Conservation (phyloP, 2,329 filamentous ascomycete genomes). For the Zalaria sp. region DNA sequence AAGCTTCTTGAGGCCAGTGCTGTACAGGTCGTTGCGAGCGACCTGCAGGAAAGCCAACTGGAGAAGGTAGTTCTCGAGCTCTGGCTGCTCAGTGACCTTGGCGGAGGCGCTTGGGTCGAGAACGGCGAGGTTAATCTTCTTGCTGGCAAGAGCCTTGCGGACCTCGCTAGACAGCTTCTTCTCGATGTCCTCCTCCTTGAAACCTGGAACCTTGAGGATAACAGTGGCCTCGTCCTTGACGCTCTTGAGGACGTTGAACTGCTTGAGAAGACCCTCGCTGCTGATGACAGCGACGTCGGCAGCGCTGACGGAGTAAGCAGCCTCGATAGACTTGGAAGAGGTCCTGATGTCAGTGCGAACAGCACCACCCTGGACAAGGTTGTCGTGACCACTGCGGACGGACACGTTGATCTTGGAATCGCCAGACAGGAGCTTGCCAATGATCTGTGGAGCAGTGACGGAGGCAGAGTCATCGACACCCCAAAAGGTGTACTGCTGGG, state of each 20-base stretch:
- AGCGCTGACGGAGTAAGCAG: slow-evolving; percentile 64
- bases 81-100: slow-evolving; percentile 50
- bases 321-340: slow-evolving; percentile 70
- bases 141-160: slow-evolving; percentile 57
- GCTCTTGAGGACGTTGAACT: slow-evolving; percentile 58
- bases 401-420: slow-evolving; percentile 49
- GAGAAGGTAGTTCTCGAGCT: slow-evolving; percentile 50
- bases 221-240: slow-evolving; percentile 59
- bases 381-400: slow-evolving; percentile 45
- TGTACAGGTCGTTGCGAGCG: slow-evolving; percentile 51
- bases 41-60: slow-evolving; percentile 76
- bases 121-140: slow-evolving; percentile 57
- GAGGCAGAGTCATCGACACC: slow-evolving; percentile 64
- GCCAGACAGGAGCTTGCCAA: slow-evolving; percentile 45
- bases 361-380: slow-evolving; percentile 57
- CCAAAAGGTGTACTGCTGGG: slow-evolving; percentile 90
- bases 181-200: slow-evolving; percentile 81
- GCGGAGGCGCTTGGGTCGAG: slow-evolving; percentile 58
- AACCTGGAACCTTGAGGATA: slow-evolving; percentile 60
- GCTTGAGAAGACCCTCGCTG: slow-evolving; percentile 64
- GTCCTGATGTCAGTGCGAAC: slow-evolving; percentile 74
- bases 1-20: slow-evolving; percentile 52
- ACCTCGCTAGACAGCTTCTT: slow-evolving; percentile 63
- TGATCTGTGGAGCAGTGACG: slow-evolving; percentile 46
- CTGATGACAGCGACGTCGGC: slow-evolving; percentile 71